Evolutionary conservation across 2,329 filamentous ascomycete genomes (phyloP), one percentile per base, ranked within the genome.

Genomic region (Cryphonectria nitschkei): DNA sequence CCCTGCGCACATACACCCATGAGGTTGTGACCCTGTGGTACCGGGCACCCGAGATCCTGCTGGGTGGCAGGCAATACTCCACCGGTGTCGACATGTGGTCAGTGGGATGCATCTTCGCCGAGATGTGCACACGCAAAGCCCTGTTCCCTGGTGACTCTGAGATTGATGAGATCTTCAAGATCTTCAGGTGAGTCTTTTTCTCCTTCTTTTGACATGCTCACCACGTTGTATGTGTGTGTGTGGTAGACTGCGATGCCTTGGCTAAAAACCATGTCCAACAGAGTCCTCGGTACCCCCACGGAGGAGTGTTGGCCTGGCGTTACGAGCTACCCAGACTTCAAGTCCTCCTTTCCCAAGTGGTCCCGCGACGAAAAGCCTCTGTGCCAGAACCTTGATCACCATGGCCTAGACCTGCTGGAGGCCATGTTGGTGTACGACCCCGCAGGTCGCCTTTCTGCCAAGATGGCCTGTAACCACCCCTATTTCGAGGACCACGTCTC

Each of bases 1-100:
- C 93, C 1, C 85, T 97, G 76, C 87, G 93, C 77, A 97, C 93
- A 67, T 97, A 96, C 81, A 97, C 94, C 67, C 93, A 97, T 81
- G 93, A 97, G 87, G 93, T 97, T 73, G 93, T 97, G 71, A 97
- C 93, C 0, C 86, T 97, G 68, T 97, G 93, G 93, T 97, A 97
- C 80, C 92, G 93, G 72, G 88, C 93, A 9, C 93, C 93, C 1
- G 93, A 97, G 80, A 96, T 97, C 79, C 86, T 97, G 52, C 88
- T 97, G 3, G 93, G 93, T 78, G 93, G 93, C 68, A 91, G 93
- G 73, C 93, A 96, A 80, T 97, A 97, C 83, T 95, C 92, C 19
- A 97, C 93, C n/a, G 93, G 93, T 72, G 93, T 97, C 58, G 93
- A 97, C 80, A 96, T 97, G 92, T 97, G 93, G 93, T 95, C 92